phyloP scores from a whole-genome alignment of 75 land plant genomes.

The Sequoiadendron giganteum region DNA sequence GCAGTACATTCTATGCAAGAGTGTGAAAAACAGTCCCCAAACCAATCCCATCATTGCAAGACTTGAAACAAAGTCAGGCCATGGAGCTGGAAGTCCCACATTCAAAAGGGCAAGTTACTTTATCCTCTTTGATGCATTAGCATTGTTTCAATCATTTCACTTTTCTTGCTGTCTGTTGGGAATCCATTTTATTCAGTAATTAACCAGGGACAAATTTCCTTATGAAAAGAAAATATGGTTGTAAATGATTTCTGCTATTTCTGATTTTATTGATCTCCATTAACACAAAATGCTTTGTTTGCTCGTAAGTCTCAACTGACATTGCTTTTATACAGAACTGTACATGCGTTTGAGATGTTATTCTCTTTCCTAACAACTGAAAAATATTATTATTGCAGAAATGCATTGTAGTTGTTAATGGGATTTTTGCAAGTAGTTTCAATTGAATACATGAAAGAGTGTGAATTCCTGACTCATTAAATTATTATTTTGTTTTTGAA shows the following conservation, averaged over 20 bases:
- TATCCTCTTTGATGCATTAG: neutral
- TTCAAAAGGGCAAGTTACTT: constrained; percentile 15
- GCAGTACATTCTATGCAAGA: constrained; percentile 21
- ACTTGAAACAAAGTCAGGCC: constrained; percentile 22
- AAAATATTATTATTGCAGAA: neutral
- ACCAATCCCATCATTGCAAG: constrained; percentile 20
- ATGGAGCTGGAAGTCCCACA: constrained; percentile 18
- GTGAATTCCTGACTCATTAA: neutral
- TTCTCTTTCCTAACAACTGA: neutral
- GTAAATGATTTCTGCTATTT: neutral
- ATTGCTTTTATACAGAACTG: neutral
- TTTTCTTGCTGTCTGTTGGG: neutral
- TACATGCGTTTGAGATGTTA: neutral
- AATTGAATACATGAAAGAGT: neutral
- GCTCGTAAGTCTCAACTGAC: neutral
- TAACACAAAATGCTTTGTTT: neutral
- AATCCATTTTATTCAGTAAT: neutral
- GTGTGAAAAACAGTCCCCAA: constrained; percentile 5
- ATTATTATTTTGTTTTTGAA: neutral
- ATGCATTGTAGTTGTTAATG: neutral
- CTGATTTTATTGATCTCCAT: neutral
- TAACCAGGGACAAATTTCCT: neutral
- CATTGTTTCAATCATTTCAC: neutral
- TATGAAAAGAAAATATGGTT: neutral
- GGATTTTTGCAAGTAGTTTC: neutral